phyloP scores from a whole-genome alignment of 345 rosid genomes.

The Citrus mangshanensis region DNA sequence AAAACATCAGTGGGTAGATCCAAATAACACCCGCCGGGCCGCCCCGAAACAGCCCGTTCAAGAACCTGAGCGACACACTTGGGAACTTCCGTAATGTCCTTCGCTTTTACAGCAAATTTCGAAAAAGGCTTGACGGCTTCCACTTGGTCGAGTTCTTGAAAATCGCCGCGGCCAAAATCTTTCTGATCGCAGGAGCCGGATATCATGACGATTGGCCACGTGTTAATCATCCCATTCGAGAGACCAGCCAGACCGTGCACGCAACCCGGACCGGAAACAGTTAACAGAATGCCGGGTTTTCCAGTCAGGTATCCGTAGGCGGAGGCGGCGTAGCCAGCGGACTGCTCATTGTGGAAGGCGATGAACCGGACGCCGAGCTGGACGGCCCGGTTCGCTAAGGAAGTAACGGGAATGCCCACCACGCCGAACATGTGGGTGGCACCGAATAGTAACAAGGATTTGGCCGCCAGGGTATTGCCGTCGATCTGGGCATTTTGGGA shows the following conservation, averaged over 20 bases:
- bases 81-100: constrained; percentile 62
- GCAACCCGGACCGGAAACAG: constrained; percentile 96
- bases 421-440: constrained; percentile 93
- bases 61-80: constrained; percentile 69
- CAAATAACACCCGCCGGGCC: constrained; percentile 92
- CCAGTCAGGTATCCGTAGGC: constrained; percentile 93
- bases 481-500: constrained; percentile 35
- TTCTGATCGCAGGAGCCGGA: constrained; percentile 93
- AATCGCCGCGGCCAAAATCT: constrained; percentile 80
- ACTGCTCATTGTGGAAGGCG: constrained; percentile 98
- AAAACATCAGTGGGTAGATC: constrained; percentile 88
- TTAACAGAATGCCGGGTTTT: constrained; percentile 75
- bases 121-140: constrained; percentile 82
- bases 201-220: constrained; percentile 91
- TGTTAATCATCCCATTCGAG: constrained; percentile 84
- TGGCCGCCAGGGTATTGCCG: constrained; percentile 71
- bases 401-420: constrained; percentile 94
- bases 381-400: constrained; percentile 81
- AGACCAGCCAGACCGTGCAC: constrained; percentile 95
- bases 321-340: constrained; percentile 98
- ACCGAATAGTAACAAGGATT: constrained; percentile 65
- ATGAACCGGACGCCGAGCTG: constrained; percentile 78
- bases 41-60: constrained; percentile 55
- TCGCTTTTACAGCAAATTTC: constrained; percentile 66
- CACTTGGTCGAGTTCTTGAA: constrained; percentile 92